Base-by-base conservation (phyloP, 2,329 filamentous ascomycete genomes). In the Colletotrichum australisinense region DNA sequence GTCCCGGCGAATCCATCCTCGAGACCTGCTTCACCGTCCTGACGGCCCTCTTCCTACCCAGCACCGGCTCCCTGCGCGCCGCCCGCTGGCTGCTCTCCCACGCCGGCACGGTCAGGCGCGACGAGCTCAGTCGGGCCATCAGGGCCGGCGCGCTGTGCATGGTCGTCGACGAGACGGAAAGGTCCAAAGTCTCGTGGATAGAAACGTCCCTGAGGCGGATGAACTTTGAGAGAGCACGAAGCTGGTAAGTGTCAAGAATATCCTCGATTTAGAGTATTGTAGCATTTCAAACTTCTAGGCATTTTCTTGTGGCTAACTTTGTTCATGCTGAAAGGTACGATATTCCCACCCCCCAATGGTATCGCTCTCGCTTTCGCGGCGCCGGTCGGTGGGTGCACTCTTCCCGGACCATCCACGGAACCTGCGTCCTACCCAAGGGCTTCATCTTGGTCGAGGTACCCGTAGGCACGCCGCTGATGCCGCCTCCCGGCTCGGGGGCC, bases 71-170 rank as follows among this genome's bases (percentile, higher is more conserved):
- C 22, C 22, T 74, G 26, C 65, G 74, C 26, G 77, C 75, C 11
- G 62, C 77, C 8, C 68, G 66, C n/a, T 62, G 70, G 56, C 46
- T 74, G 9, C 60, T 74, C 26, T 55, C 42, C 14, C 71, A 69
- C 63, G 60, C 73, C 22, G 69, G 73, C n/a, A 73, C 69, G 4
- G 70, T 74, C 49, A 62, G 64, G 35, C 63, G 60, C 32, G 65
- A 74, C 32, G 69, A 74, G 49, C 65, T 73, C 56, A 35, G 46
- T 12, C 69, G 70, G 5, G 77, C 77, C 57, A 66, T 63, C 6
- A 67, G 59, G 58, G 76, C 76, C 28, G 76, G 76, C 0, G 77
- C 76, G 4, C 66, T 79, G 11, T 78, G 77, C 55, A 76, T 77
- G 71, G 73, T 78, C 12, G 74, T 76, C 32, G 67, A 62, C 60